These are phyloP conservation scores for Chlamydomonas schloesseri DNA, from an alignment of 139 green algal species.

Conservation along the genomic window DNA sequence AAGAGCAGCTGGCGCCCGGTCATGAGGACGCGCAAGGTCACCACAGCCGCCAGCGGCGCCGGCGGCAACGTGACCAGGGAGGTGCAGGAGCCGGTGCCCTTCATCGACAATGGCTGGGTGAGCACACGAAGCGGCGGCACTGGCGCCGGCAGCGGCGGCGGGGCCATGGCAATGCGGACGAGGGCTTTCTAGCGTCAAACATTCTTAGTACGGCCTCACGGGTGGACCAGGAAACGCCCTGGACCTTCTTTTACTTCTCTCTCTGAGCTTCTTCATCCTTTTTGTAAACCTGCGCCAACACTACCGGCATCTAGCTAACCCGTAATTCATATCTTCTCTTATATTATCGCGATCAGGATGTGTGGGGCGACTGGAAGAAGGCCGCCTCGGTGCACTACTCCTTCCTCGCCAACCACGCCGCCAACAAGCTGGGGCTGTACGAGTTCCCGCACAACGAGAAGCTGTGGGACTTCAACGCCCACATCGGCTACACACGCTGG, in stretches of 20 bases:
- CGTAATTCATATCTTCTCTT: no score
- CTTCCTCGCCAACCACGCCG: constrained; percentile 28
- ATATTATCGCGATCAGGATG: no score
- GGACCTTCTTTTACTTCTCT: no score
- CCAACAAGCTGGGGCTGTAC: constrained; percentile 2
- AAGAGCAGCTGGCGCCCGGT: constrained; percentile 31
- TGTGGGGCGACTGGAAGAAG: constrained; percentile 34
- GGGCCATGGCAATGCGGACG: no score
- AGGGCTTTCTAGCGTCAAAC: no score
- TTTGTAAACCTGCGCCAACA: no score
- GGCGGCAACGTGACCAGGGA: not conserved
- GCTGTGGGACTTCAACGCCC: constrained; percentile 46
- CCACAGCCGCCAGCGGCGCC: not conserved
- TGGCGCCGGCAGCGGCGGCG: no score
- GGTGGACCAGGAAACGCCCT: no score
- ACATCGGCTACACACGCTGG: constrained; percentile 42
- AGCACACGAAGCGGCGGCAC: no score
- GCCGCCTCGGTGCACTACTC: constrained; percentile 40
- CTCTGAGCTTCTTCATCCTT: no score
- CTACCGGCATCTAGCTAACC: no score
- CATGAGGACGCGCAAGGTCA: not conserved
- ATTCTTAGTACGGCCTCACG: no score
- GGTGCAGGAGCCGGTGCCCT: not conserved
- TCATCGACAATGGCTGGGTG: constrained; percentile 35
- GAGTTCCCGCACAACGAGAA: constrained; percentile 18